Base-by-base conservation (phyloP, 2,329 filamentous ascomycete species). In the Colletotrichum costaricense region DNA sequence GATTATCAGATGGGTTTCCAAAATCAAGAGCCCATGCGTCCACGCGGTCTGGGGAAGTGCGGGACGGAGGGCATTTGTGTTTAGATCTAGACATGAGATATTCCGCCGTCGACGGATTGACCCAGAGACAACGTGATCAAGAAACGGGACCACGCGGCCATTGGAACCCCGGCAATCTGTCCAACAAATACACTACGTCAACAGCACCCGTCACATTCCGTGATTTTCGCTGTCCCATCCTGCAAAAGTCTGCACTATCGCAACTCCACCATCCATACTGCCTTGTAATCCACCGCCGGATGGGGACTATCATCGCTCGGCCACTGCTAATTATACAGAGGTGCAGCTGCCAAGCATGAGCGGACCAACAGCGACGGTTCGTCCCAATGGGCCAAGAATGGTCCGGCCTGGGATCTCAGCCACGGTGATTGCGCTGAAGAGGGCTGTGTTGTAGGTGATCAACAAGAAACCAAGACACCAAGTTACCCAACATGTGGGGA, bases 351-450 rank as follows among this genome's bases (percentile, higher is more conserved):
- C 71, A 73, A 73, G 71, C 7, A 22, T 42, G 19, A 46, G 55
- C 67, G 56, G 67, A 38, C 71, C 71, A 73, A 73, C 71, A 30
- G 56, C 60, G 22, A 46, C 24, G 60, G 67, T 71, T 71, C 67
- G 66, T 65, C 60, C 55, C 60, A 70, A 62, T 38, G 35, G 19
- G 71, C 71, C 67, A 73, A 73, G 71, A 22, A n/a, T 28, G 33
- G n/a, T 55, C 24, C 22, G 35, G 60, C 42, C 60, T 16, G 60
- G 67, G 33, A 38, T 52, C 71, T 71, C 60, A 73, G 71, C 71
- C 71, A 73, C 71, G 60, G 67, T 66, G 71, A 73, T 71, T 73
- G 70, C 70, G 70, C 70, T 65, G 26, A 54, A 54, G 67, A 64
- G 67, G 71, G 71, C 71, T 65, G 55, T 73, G 71, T 49, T 70